Evolutionary conservation across 2,329 filamentous ascomycete genomes (phyloP), one percentile per base, ranked within the genome.

Genomic region (Cryphonectria nitschkei): DNA sequence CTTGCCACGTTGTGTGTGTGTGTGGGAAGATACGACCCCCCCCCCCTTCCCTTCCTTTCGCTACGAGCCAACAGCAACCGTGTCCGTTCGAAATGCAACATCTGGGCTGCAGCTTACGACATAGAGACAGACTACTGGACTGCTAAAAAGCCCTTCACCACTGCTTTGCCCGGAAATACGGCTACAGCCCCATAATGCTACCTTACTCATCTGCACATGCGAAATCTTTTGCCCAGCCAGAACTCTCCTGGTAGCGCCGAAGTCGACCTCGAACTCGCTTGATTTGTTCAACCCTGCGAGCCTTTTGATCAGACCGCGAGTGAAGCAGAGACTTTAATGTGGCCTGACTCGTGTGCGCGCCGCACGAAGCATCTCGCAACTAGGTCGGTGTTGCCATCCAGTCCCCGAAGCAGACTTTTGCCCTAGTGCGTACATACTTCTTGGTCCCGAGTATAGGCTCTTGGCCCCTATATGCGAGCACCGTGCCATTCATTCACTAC

Each of bases 361-460:
- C 5, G 26, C 26, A 13, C 26, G 26, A 32, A 14, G 54, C 13
- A 58, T 19, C 54, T 58, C 29, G 29, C 54, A 32, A 32, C 54
- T 32, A 58, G 54, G 54, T 58, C 54, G 16, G 26, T 34, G 16
- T 32, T 58, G 54, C 54, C 54, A 32, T 19, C 29, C 13, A 32
- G 13, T 16, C 26, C 13, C 54, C 26, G 52, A 29, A 56, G 52
- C 52, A 56, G 52, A 56, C 52, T 56, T 56, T 56, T 56, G 52
- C 54, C 54, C 54, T 58, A 58, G 54, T 58, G 54, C 54, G 54
- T 58, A 58, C 54, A 32, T 19, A 50, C 46, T 50, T 50, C 46
- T n/a, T n/a, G 22, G 22, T 50, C 29, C 54, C 54, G 26, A 58
- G 54, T 58, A 58, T 58, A 58, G 54, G 26, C 54, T 26, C 46